Evolutionary conservation across 2,329 filamentous ascomycete genomes (phyloP).

Genomic region (Phoma sp.): DNA sequence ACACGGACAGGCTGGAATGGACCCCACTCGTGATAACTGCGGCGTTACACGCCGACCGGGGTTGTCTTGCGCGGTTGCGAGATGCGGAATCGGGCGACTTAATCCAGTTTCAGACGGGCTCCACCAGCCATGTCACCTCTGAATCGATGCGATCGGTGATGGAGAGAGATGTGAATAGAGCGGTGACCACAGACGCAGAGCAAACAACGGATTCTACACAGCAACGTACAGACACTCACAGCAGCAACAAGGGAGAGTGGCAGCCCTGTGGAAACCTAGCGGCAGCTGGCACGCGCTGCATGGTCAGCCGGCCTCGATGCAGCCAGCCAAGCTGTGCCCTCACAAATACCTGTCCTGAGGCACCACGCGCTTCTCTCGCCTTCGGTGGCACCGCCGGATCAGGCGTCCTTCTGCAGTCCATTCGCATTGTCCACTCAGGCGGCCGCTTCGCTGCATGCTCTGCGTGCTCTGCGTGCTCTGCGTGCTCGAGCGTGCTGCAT

Average conservation of each 20-base stretch:
- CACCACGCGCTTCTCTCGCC: constrained; percentile 20
- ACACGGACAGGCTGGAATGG: constrained; percentile 39
- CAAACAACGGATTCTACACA: too few relatives aligned
- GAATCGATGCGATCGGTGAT: not conserved
- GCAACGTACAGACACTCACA: too few relatives aligned
- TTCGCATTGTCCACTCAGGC: constrained; percentile 13
- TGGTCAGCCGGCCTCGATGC: constrained; percentile 9
- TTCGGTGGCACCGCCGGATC: constrained; percentile 7
- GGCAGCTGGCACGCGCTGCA: too few relatives aligned
- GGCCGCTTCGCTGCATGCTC: constrained; percentile 12
- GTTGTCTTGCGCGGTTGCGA: constrained; percentile 22
- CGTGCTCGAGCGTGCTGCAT: not conserved
- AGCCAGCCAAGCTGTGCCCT: constrained; percentile 25
- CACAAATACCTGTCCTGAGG: constrained; percentile 22
- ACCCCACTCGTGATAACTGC: constrained; percentile 21
- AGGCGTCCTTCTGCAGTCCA: constrained; percentile 10
- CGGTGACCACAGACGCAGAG: too few relatives aligned
- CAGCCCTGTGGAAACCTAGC: not conserved
- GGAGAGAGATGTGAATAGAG: too few relatives aligned
- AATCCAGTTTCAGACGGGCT: constrained; percentile 14
- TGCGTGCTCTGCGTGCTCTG: too few relatives aligned
- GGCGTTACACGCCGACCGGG: constrained; percentile 23
- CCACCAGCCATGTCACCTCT: constrained; percentile 13
- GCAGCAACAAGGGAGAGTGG: not conserved
- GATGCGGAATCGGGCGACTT: not conserved